Percentiles rank a stretch among this genome's conserved stretches.
Conservation (phyloP, 306 rosid genomes). For the Biancaea sappan region DNA sequence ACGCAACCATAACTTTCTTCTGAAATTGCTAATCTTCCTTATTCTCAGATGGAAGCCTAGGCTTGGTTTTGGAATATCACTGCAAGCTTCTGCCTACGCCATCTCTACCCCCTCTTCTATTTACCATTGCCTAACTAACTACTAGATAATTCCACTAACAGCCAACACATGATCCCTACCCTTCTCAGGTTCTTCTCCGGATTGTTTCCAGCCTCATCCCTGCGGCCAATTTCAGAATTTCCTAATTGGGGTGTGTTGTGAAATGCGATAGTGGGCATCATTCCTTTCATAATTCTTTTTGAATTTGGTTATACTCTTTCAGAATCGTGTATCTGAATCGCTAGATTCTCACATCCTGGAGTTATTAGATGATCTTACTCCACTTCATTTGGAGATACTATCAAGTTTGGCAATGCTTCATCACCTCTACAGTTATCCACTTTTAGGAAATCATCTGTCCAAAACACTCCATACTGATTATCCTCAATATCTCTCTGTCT, state of each 20-base stretch:
- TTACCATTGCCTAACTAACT: background rate
- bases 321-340: background rate
- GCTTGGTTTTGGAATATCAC: no score
- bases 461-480: no score
- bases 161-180: background rate
- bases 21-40: background rate
- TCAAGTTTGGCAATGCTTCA: background rate
- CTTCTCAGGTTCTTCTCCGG: background rate
- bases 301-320: constrained; percentile 4
- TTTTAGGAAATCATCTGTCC: no score
- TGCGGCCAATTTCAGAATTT: background rate
- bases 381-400: background rate
- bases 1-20: background rate
- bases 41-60: background rate
- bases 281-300: background rate
- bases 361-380: background rate
- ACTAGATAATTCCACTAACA: background rate
- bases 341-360: background rate
- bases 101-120: background rate
- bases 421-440: background rate
- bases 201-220: background rate
- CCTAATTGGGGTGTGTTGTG: background rate
- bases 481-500: no score
- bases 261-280: no score
- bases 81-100: background rate